Conservation (phyloP, 148 eudicot genomes). For the Rhododendron kiyosumense region DNA sequence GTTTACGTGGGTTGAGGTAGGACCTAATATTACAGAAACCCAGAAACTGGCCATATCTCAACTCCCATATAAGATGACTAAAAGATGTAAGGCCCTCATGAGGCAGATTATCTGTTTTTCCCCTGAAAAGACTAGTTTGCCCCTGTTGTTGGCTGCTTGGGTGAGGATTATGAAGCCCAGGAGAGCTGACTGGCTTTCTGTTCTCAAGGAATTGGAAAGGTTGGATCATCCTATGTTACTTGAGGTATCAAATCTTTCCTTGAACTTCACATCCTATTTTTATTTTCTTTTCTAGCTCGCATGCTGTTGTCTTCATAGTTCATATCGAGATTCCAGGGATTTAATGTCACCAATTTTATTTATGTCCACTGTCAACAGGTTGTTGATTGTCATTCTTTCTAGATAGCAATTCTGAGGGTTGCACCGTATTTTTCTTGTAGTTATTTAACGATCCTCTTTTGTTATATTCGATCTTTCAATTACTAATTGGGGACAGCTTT, state of each 20-base stretch:
- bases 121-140: conserved; percentile 39
- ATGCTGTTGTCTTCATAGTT: neutral
- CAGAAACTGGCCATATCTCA: conserved; percentile 48
- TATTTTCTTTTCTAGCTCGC: neutral
- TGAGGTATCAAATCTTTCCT: conserved; percentile 37
- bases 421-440: neutral
- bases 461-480: neutral
- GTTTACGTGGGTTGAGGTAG: conserved; percentile 51
- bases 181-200: conserved; percentile 86
- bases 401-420: neutral
- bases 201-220: conserved; percentile 68
- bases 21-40: conserved; percentile 38
- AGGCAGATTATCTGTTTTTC: conserved; percentile 69
- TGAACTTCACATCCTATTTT: neutral
- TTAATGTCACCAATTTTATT: neutral
- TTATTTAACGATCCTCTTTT: no score
- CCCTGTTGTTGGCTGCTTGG: conserved; percentile 59
- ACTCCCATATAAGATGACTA: conserved; percentile 67
- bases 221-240: conserved; percentile 59
- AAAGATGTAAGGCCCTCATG: conserved; percentile 68
- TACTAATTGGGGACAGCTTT: neutral
- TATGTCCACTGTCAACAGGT: neutral
- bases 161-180: conserved; percentile 64
- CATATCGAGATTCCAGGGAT: neutral
- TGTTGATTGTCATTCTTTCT: neutral